Conservation (phyloP, 352 stramenopile genomes). For the Globisporangium nodosum region DNA sequence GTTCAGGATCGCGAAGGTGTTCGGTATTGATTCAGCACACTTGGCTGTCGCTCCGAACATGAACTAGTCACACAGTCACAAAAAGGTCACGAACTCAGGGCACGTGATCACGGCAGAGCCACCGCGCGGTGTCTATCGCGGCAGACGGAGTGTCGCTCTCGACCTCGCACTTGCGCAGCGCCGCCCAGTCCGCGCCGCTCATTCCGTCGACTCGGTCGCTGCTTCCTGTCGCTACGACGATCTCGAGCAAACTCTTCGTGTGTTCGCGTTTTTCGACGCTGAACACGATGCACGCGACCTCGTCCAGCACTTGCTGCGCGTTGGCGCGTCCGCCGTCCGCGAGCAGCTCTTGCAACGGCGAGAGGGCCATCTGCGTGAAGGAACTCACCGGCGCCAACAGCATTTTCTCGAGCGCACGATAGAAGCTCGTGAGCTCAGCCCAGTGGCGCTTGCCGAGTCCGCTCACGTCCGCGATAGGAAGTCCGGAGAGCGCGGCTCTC, state of each 20-base stretch:
- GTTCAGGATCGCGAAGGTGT: too few species aligned
- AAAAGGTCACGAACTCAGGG: not conserved
- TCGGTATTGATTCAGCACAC: too few species aligned
- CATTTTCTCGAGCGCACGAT: conserved; percentile 49
- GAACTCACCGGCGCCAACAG: conserved; percentile 40
- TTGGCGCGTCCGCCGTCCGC: conserved; percentile 21
- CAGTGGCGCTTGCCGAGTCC: conserved; percentile 41
- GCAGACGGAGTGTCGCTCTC: conserved; percentile 7
- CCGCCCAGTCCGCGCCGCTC: conserved; percentile 21
- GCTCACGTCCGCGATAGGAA: conserved; percentile 31
- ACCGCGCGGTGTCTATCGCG: conserved; percentile 24
- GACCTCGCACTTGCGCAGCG: conserved; percentile 35
- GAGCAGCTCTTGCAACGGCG: conserved; percentile 47
- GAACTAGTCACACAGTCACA: not conserved
- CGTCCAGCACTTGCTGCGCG: conserved; percentile 42
- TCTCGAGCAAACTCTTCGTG: conserved; percentile 50
- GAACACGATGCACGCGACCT: conserved; percentile 50
- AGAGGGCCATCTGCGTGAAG: conserved; percentile 46
- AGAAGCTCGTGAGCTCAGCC: conserved; percentile 50
- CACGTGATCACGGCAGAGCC: conserved; percentile 35
- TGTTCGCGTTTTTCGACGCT: conserved; percentile 57
- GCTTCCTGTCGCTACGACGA: conserved; percentile 18
- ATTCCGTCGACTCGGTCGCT: not conserved
- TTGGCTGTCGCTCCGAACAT: too few species aligned
- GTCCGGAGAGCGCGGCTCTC: conserved; percentile 31